Percentiles rank a stretch among this genome's conserved stretches.
These are phyloP conservation scores for Raphanus raphanistrum DNA, from an alignment of 345 rosid genomes.

Conservation along the genomic window DNA sequence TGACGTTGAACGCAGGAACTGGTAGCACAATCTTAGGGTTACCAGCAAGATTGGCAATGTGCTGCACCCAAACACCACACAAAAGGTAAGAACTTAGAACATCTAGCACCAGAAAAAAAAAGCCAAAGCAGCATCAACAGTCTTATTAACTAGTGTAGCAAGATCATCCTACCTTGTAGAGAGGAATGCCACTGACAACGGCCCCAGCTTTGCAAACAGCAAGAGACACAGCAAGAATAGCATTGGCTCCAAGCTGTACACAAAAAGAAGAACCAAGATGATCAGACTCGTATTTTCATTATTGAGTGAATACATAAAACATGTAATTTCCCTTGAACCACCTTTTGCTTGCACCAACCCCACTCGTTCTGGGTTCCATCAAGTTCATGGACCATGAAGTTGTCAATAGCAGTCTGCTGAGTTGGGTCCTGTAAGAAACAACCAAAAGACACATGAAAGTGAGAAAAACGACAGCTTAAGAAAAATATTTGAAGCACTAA, in stretches of 20 bases:
- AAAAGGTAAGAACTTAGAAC: not conserved
- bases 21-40: conserved; percentile 86
- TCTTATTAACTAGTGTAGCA: not conserved
- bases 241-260: conserved; percentile 96
- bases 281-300: not conserved
- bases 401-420: too few relatives aligned
- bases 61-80: conserved; percentile 29
- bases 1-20: conserved; percentile 97
- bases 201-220: conserved; percentile 97
- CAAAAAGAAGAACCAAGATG: not conserved
- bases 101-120: not conserved
- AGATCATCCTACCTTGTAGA: conserved; percentile 61
- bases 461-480: not conserved
- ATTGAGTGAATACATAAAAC: not conserved
- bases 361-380: conserved; percentile 14
- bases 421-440: conserved; percentile 47
- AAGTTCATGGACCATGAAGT: too few relatives aligned
- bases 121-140: not conserved
- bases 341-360: conserved; percentile 99
- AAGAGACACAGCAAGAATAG: conserved; percentile 93
- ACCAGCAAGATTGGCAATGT: conserved; percentile 92
- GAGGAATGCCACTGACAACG: conserved; percentile 63
- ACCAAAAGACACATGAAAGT: not conserved
- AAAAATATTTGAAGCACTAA: not conserved
- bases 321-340: not conserved